Base-by-base conservation (phyloP, 768 basidiomycete species). In the Saitozyma sp. region DNA sequence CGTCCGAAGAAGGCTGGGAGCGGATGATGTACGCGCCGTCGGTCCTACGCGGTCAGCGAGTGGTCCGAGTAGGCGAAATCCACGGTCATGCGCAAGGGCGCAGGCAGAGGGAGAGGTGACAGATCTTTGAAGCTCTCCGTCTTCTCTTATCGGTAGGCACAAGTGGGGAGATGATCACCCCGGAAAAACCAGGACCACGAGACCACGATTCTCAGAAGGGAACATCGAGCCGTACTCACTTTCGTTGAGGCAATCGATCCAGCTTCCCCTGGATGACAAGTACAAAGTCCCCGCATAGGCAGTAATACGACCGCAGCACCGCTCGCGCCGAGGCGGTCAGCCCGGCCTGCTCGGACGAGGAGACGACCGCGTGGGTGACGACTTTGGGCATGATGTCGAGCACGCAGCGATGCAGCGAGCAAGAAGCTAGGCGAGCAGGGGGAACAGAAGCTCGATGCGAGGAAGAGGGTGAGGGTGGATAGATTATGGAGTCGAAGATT, bases 351-450 rank as follows among this genome's bases (percentile, higher is more conserved):
- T 90, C 87, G 5, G 91, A 93, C 3, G 91, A 90, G 9, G 92
- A 92, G 63, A 92, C 86, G 5, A 90, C 88, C 48, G 90, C 92
- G 67, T 91, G 86, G 3, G 91, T 92, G 73, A 93, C 85, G 65
- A 96, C 90, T 79, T 94, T 94, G 57, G 92, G 92, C 92, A 95
- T 95, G 54, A 19, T 50, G 20, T 7, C 10, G 10, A 6, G 48
- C 17, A 41, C 40, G 5, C 16, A 40, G 13, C 14, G 37, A 16
- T 29, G 16, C 29, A 29, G 29, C 29, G 29, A 29, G 29, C 5
- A 29, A 29, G 29, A 29, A 5, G 5, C 5, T 5, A 29, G 29
- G 29, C 29, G 29, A 29, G 29, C 29, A 29, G 29, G 2, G 29
- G 5, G 5, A 2, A 29, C 29, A 29, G 29, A 29, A 29, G 29